Conservation (phyloP, 1,139 yeast genomes). For the Taphrina communis region DNA sequence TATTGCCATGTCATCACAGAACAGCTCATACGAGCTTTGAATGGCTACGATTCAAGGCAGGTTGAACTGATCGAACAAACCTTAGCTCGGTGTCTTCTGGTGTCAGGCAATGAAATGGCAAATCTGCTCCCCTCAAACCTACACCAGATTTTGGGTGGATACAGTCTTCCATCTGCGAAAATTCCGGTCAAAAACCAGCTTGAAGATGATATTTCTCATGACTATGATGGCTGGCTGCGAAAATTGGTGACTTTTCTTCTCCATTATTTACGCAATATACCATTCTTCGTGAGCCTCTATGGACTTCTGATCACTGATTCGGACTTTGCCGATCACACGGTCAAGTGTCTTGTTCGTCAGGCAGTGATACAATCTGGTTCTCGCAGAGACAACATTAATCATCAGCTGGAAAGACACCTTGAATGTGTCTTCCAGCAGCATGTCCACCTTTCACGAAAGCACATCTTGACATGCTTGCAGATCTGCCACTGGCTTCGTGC, state of each 20-base stretch:
- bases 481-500: constrained; percentile 20
- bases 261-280: not conserved
- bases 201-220: not conserved
- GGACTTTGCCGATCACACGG: not conserved
- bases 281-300: not conserved
- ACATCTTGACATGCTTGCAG: not conserved
- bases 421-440: not conserved
- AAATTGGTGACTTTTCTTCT: not conserved
- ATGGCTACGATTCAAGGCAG: not conserved
- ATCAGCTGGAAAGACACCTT: not conserved
- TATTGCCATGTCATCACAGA: not conserved
- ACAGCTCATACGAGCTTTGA: not conserved
- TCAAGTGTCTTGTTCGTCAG: not conserved
- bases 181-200: not conserved
- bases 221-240: constrained; percentile 2
- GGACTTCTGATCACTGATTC: not conserved
- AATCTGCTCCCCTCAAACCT: not conserved
- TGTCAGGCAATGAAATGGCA: not conserved
- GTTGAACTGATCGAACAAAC: not conserved
- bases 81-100: not conserved
- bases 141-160: not conserved
- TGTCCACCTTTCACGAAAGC: not conserved
- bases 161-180: too few relatives aligned
- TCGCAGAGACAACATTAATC: not conserved
- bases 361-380: not conserved